Conservation (phyloP, 352 stramenopile genomes). For the Phytophthora lateralis region DNA sequence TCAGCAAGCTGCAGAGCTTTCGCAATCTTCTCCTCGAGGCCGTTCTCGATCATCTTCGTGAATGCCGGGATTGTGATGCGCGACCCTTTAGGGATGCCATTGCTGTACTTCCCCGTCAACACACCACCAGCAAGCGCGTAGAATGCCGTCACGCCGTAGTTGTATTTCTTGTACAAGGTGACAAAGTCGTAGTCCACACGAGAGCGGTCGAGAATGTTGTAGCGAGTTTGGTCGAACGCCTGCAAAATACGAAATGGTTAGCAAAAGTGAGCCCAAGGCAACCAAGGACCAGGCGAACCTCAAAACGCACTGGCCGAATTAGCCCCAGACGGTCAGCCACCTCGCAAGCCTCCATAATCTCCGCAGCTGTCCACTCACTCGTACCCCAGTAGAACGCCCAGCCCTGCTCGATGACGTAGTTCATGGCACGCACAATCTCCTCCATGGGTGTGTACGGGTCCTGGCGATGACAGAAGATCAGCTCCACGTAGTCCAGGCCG, state of each 20-base stretch:
- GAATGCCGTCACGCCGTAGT: slow-evolving; percentile 72
- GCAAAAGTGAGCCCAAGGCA: neutral
- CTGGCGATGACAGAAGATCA: slow-evolving; percentile 54
- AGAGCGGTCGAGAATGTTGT: slow-evolving; percentile 75
- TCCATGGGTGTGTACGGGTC: slow-evolving; percentile 51
- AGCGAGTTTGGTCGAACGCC: slow-evolving; percentile 66
- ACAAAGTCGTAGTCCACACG: slow-evolving; percentile 72
- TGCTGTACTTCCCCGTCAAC: slow-evolving; percentile 77
- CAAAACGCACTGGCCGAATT: slow-evolving; percentile 43
- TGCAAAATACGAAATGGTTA: slow-evolving; percentile 15
- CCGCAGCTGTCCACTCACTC: slow-evolving; percentile 67
- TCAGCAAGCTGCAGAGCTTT: slow-evolving; percentile 50
- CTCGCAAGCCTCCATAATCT: slow-evolving; percentile 59
- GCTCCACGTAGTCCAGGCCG: slow-evolving; percentile 49
- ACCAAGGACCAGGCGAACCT: neutral
- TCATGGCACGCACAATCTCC: slow-evolving; percentile 57
- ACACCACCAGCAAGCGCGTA: slow-evolving; percentile 59
- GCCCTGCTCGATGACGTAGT: slow-evolving; percentile 62
- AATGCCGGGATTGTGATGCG: slow-evolving; percentile 44
- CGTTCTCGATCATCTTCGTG: slow-evolving; percentile 44
- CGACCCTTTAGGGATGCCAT: slow-evolving; percentile 47
- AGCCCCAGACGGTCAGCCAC: slow-evolving; percentile 51
- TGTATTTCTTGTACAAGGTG: slow-evolving; percentile 63
- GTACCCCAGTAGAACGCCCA: slow-evolving; percentile 56
- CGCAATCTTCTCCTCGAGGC: slow-evolving; percentile 44